Evolutionary conservation across 305 asterid genomes (phyloP), one percentile per base, ranked within the genome.

Genomic region (Fraxinus albicans): DNA sequence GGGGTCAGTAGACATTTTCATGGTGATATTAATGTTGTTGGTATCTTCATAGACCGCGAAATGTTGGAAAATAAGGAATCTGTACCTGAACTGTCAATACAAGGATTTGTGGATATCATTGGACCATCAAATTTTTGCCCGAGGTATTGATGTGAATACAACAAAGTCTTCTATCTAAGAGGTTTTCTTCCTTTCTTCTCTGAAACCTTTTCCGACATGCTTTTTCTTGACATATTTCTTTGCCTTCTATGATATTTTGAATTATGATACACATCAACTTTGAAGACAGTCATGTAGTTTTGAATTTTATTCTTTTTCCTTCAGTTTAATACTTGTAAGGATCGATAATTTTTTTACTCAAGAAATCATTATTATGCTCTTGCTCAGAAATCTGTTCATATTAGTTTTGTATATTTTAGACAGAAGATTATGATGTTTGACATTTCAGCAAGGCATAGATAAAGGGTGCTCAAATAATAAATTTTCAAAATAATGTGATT

Each of bases 1-100:
- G 96, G 98, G 79, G 78, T 25, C 40, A 89, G 97, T 80, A 90
- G 99, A 86, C 81, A 27, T 19, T 82, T 86, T 75, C 98, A 95
- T 44, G 99, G 94, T 75, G 98, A 95, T 75, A 94, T 95, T 21
- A 89, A 96, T 19, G 89, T 94, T 13, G 90, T 92, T 5, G 96
- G 94, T 85, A 23, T 91, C 87, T 94, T 90, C 86, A 35, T 95
- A 33, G 97, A 93, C 88, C 90, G 85, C 0, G 90, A 88, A 72
- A 83, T 84, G 89, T 63, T 83, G 85, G 87, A 87, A n/a, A 86
- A 78, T 75, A 85, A 77, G 35, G 80, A 73, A 35, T 12, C 83
- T 38, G 82, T 77, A 8, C 89, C 93, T 80, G 90, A 80, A 47
- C 42, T 89, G 23, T 91, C 97, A 1, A 82, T 94, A 3, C 87